These are phyloP conservation scores for Begonia fuchsioides DNA, from an alignment of 306 rosid genomes.

Conservation along the genomic window DNA sequence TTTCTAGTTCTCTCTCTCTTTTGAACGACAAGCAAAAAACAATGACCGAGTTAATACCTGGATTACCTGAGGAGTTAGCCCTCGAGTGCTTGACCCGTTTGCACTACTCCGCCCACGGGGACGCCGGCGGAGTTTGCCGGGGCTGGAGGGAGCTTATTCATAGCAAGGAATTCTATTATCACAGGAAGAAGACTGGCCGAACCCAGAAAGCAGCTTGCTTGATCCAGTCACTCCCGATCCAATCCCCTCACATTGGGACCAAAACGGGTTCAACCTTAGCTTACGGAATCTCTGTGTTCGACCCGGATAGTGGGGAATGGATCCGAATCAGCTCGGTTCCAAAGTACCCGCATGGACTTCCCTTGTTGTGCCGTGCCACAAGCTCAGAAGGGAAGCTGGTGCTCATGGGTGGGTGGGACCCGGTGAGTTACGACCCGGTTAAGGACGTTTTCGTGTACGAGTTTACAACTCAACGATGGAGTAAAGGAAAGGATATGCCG, in stretches of 20 bases:
- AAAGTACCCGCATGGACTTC: constrained; percentile 22
- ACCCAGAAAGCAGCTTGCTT: constrained; percentile 32
- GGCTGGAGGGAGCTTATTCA: constrained; percentile 1
- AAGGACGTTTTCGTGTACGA: constrained; percentile 23
- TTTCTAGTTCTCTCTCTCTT: too few species aligned
- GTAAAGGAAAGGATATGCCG: constrained; percentile 44
- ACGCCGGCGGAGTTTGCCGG: constrained; percentile 28
- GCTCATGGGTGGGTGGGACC: constrained; percentile 68
- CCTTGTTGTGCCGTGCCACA: constrained; percentile 48
- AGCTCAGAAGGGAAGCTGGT: constrained; percentile 41
- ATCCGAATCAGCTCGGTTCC: constrained; percentile 27
- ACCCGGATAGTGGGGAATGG: constrained; percentile 36
- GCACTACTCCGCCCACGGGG: constrained; percentile 35
- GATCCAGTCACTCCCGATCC: constrained; percentile 33
- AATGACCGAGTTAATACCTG: constrained; percentile 1
- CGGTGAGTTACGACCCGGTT: constrained; percentile 38
- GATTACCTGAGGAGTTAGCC: constrained; percentile 55
- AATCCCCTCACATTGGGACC: constrained; percentile 3
- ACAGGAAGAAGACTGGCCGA: constrained; percentile 17
- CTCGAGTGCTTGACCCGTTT: constrained; percentile 40
- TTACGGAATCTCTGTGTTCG: constrained; percentile 29
- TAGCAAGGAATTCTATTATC: constrained; percentile 20
- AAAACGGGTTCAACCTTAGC: constrained; percentile 19
- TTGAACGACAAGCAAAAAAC: too few species aligned
- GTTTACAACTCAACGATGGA: constrained; percentile 25